Conservation (phyloP, 495 filamentous ascomycete species). For the Lineolata rhizophorae region DNA sequence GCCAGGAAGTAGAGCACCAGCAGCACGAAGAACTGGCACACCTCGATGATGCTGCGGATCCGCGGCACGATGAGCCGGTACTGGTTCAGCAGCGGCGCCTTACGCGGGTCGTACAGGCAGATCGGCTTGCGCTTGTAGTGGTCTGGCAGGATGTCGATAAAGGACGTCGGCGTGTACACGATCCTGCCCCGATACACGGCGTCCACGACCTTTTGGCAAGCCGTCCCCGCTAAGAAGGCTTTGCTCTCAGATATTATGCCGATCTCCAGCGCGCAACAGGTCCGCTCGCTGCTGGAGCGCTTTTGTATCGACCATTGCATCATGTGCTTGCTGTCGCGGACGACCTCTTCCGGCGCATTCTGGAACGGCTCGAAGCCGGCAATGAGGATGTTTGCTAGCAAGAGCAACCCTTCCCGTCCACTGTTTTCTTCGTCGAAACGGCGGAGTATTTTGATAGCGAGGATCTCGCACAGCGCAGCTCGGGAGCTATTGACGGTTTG, state of each 20-base stretch:
- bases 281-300: constrained; percentile 30
- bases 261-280: constrained; percentile 44
- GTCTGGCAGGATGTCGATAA: constrained; percentile 50
- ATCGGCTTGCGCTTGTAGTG: constrained; percentile 53
- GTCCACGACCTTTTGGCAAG: constrained; percentile 48
- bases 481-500: constrained; percentile 47
- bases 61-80: constrained; percentile 52
- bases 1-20: constrained; percentile 37
- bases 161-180: constrained; percentile 46
- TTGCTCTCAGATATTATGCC: constrained; percentile 50
- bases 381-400: constrained; percentile 47
- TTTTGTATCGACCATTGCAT: constrained; percentile 24
- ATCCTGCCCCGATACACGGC: constrained; percentile 45
- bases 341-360: constrained; percentile 34
- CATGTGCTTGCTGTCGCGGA: constrained; percentile 24
- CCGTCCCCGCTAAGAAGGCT: constrained; percentile 38
- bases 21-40: constrained; percentile 40
- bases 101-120: constrained; percentile 42
- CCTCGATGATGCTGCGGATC: constrained; percentile 44
- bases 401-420: constrained; percentile 35
- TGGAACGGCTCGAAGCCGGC: constrained; percentile 55
- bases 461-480: constrained; percentile 44
- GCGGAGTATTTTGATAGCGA: constrained; percentile 41
- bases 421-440: constrained; percentile 45
- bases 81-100: constrained; percentile 46